phyloP scores from a whole-genome alignment of 2,329 filamentous ascomycete genomes.

The Pseudogymnoascus sp. region DNA sequence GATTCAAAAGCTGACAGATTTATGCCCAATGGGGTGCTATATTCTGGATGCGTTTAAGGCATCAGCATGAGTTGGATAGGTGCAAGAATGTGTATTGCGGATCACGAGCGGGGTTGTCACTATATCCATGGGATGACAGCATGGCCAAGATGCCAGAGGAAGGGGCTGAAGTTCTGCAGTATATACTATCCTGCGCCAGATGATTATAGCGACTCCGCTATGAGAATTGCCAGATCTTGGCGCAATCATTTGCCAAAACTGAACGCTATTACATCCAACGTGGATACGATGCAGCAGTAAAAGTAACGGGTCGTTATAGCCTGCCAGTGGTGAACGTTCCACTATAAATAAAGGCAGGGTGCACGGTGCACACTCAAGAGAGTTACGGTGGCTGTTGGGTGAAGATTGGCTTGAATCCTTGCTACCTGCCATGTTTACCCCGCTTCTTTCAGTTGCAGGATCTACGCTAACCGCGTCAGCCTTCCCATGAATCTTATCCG shows the following conservation, averaged over 20 bases:
- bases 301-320: no score
- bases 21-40: neutral
- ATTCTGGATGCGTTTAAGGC: neutral
- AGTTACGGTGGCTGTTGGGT: neutral
- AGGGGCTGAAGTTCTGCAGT: neutral
- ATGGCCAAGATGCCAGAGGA: neutral
- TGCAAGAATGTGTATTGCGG: neutral
- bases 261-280: no score
- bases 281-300: no score
- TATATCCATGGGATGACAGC: neutral
- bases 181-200: neutral
- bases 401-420: neutral
- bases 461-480: neutral
- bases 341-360: neutral
- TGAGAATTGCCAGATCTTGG: no score
- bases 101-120: neutral
- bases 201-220: no score
- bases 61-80: neutral
- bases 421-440: neutral
- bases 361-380: neutral
- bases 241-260: no score
- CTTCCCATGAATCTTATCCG: neutral
- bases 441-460: neutral
- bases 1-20: neutral
- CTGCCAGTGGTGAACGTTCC: no score